Evolutionary conservation across 2,329 filamentous ascomycete genomes (phyloP).

Genomic region (Volutella citrinella): DNA sequence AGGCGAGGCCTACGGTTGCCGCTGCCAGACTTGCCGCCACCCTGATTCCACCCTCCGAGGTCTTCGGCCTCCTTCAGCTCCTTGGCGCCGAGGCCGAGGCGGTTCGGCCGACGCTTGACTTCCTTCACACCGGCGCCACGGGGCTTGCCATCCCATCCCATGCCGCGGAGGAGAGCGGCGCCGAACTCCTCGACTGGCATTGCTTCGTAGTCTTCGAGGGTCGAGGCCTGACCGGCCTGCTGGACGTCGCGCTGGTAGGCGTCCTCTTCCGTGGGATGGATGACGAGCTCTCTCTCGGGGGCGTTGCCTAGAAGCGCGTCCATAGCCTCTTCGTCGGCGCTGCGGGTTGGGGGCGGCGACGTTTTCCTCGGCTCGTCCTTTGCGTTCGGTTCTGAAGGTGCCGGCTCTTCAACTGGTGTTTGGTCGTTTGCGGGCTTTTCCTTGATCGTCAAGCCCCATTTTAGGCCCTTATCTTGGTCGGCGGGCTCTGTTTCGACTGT

Average conservation of each 20-base stretch:
- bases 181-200: slow-evolving; percentile 95
- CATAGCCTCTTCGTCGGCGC: slow-evolving; percentile 57
- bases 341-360: no score
- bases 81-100: slow-evolving; percentile 87
- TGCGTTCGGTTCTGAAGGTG: no score
- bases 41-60: slow-evolving; percentile 77
- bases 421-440: slow-evolving; percentile 53
- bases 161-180: slow-evolving; percentile 81
- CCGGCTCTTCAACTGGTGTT: no score
- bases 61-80: slow-evolving; percentile 70
- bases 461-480: slow-evolving; percentile 53
- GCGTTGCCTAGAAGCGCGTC: slow-evolving; percentile 62
- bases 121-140: slow-evolving; percentile 54
- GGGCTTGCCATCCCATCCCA: slow-evolving; percentile 84
- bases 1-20: slow-evolving; percentile 42
- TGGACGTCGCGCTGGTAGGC: slow-evolving; percentile 69
- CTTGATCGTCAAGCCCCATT: slow-evolving; percentile 49
- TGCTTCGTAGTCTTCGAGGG: slow-evolving; percentile 79
- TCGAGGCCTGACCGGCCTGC: slow-evolving; percentile 70
- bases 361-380: slow-evolving; percentile 20
- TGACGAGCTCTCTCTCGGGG: slow-evolving; percentile 48
- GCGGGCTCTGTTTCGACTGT: slow-evolving; percentile 34
- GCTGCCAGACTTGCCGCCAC: slow-evolving; percentile 57
- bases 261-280: slow-evolving; percentile 59
- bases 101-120: slow-evolving; percentile 70